Evolutionary conservation across 805 yeast genomes (phyloP).

Genomic region (Yarrowia sp.): DNA sequence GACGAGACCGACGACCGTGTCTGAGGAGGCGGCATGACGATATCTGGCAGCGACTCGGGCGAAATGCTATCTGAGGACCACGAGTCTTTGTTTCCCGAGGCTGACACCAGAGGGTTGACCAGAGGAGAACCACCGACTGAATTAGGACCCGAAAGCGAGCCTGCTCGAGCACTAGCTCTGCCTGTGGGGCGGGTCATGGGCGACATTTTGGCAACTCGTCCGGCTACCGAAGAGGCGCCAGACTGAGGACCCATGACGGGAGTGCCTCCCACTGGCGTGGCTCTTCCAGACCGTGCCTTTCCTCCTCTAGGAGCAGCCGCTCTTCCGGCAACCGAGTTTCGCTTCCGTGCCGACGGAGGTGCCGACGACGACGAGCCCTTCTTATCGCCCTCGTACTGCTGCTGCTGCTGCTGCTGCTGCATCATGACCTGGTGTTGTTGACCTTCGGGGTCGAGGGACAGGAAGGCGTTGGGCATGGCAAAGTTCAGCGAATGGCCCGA

Average conservation of each 20-base stretch:
- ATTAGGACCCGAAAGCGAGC: constrained; percentile 20
- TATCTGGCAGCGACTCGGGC: constrained; percentile 38
- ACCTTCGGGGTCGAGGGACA: constrained; percentile 32
- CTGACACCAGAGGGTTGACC: constrained; percentile 31
- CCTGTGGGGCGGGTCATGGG: constrained; percentile 41
- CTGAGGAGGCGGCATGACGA: constrained; percentile 42
- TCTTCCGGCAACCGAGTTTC: constrained; percentile 30
- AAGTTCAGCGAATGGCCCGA: constrained; percentile 42
- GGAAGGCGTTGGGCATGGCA: constrained; percentile 44
- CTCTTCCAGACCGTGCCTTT: constrained; percentile 24
- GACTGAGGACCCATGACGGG: constrained; percentile 38
- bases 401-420: constrained; percentile 21
- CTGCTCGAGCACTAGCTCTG: constrained; percentile 24
- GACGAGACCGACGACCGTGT: constrained; percentile 11
- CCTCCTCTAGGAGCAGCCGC: constrained; percentile 4
- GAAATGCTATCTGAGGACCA: constrained; percentile 35
- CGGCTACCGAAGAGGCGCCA: background rate
- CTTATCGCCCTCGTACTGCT: constrained; percentile 6
- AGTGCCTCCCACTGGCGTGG: constrained; percentile 18
- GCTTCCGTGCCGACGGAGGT: background rate
- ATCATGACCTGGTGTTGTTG: constrained; percentile 13
- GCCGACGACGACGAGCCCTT: constrained; percentile 4
- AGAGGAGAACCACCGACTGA: constrained; percentile 27
- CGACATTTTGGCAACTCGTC: constrained; percentile 42
- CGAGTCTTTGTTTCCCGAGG: constrained; percentile 29